Evolutionary conservation across 805 yeast species (phyloP).

Genomic region (Pichia deserticola): DNA sequence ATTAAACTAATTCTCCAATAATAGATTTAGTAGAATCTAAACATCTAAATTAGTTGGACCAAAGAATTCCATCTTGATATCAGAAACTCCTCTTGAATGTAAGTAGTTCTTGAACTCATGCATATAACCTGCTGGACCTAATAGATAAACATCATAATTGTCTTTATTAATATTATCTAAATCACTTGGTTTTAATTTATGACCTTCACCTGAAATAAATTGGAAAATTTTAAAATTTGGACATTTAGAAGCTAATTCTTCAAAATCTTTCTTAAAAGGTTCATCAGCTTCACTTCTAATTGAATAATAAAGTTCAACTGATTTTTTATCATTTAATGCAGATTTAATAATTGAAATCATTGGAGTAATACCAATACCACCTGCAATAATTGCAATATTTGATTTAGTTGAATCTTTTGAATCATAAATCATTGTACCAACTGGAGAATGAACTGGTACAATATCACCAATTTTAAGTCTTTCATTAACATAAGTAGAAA

Average conservation of each 20-base stretch:
- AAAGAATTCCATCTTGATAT: constrained; percentile 26
- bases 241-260: constrained; percentile 5
- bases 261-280: constrained; percentile 11
- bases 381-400: constrained; percentile 40
- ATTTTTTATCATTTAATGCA: constrained; percentile 27
- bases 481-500: constrained; percentile 45
- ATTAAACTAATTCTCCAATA: too few species aligned
- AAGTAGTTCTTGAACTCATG: constrained; percentile 22
- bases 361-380: constrained; percentile 69
- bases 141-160: constrained; percentile 24
- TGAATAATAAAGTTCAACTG: constrained; percentile 31
- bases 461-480: constrained; percentile 40
- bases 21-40: background rate
- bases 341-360: constrained; percentile 43
- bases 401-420: constrained; percentile 15
- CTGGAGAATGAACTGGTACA: constrained; percentile 49
- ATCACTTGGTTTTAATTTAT: constrained; percentile 16
- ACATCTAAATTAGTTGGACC: constrained; percentile 25
- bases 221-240: constrained; percentile 1
- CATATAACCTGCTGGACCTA: constrained; percentile 33
- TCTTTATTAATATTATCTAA: constrained; percentile 16
- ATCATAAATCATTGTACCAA: constrained; percentile 43
- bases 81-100: constrained; percentile 11
- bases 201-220: constrained; percentile 6
- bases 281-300: constrained; percentile 16